These are phyloP conservation scores for Starmera quercuum DNA, from an alignment of 805 yeast genomes.

Conservation along the genomic window DNA sequence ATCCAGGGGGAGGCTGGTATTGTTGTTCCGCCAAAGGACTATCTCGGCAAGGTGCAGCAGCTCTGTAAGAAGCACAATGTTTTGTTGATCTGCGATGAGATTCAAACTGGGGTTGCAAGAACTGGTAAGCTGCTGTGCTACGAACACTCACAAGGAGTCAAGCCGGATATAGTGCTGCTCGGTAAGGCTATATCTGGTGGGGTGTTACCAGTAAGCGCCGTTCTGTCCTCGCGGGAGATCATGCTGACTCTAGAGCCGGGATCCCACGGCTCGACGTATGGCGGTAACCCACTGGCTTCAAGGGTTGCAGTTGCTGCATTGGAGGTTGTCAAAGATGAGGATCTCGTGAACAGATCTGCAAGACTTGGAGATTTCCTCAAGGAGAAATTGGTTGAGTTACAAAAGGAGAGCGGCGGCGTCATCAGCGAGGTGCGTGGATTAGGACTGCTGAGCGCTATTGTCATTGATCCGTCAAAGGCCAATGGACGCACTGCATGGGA, in stretches of 20 bases:
- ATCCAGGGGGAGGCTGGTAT: conserved; percentile 99
- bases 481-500: conserved; percentile 96
- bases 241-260: conserved; percentile 91
- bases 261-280: conserved; percentile 95
- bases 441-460: conserved; percentile 87
- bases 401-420: conserved; percentile 38
- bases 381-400: conserved; percentile 43
- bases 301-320: conserved; percentile 91
- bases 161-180: conserved; percentile 82
- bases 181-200: conserved; percentile 98
- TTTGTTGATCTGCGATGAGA: conserved; percentile 89
- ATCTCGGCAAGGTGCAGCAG: conserved; percentile 62
- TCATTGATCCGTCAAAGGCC: conserved; percentile 76
- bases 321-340: conserved; percentile 82
- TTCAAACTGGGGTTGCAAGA: conserved; percentile 96
- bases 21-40: conserved; percentile 83
- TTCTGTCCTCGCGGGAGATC: conserved; percentile 80
- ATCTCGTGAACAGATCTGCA: conserved; percentile 70
- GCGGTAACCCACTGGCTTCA: conserved; percentile 95
- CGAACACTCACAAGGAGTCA: conserved; percentile 72
- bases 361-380: conserved; percentile 66
- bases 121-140: conserved; percentile 91
- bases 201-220: conserved; percentile 87
- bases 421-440: conserved; percentile 49
- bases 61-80: conserved; percentile 81